These are phyloP conservation scores for Takashimella tepidaria DNA, from an alignment of 1,284 basidiomycete species.

Conservation along the genomic window DNA sequence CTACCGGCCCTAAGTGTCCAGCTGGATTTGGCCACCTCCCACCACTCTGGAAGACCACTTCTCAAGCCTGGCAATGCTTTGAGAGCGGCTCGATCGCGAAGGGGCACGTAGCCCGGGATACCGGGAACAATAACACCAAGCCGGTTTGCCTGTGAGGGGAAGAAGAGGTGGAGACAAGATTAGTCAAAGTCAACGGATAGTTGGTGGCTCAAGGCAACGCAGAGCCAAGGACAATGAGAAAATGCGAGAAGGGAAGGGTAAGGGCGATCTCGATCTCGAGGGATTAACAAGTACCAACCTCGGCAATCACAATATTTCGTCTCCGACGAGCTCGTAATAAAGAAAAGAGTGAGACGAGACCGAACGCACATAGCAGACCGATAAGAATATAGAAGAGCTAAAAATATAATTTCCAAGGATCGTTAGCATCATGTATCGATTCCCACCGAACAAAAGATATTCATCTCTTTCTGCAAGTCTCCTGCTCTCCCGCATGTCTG, in stretches of 20 bases:
- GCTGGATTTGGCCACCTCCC: conserved; percentile 27
- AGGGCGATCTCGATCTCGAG: too few species aligned
- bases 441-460: too few species aligned
- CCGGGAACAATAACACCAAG: conserved; percentile 43
- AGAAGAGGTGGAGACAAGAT: background rate
- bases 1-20: background rate
- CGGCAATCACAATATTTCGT: conserved; percentile 27
- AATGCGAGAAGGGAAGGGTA: background rate
- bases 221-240: too few species aligned
- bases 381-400: conserved; percentile 47
- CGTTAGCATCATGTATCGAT: too few species aligned
- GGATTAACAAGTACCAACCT: too few species aligned
- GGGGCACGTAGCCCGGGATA: conserved; percentile 39
- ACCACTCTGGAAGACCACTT: conserved; percentile 38
- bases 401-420: too few species aligned
- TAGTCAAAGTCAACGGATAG: background rate
- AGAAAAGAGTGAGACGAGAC: conserved; percentile 34
- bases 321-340: conserved; percentile 33
- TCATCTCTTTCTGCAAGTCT: too few species aligned
- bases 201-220: background rate
- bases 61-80: conserved; percentile 13
- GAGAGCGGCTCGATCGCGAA: conserved; percentile 29
- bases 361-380: conserved; percentile 39
- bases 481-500: too few species aligned
- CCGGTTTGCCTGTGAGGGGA: conserved; percentile 23